Conservation (phyloP, 2,329 filamentous ascomycete genomes). For the Thermoascus crustaceus region DNA sequence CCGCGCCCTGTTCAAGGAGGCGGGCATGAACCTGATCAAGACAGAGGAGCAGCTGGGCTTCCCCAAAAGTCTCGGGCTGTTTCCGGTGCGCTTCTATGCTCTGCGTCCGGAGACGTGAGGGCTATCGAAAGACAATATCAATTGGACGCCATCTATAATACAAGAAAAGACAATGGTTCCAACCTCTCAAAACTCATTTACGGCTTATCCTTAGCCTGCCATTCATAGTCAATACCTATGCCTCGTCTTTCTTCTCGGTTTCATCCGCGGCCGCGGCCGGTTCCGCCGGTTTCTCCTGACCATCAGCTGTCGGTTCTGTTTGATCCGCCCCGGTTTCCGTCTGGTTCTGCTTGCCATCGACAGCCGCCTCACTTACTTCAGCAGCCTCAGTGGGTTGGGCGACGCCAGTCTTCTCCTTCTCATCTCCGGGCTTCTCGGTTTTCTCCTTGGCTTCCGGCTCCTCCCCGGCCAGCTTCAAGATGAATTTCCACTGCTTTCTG, state of each 20-base stretch:
- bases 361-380: too few species aligned
- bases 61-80: constrained; percentile 52
- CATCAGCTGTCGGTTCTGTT: background rate
- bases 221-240: too few species aligned
- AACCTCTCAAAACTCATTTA: too few species aligned
- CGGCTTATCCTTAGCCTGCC: too few species aligned
- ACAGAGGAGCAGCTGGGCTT: constrained; percentile 68
- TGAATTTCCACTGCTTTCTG: constrained; percentile 41
- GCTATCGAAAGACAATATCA: background rate
- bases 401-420: constrained; percentile 2
- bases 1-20: constrained; percentile 57
- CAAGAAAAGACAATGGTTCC: too few species aligned
- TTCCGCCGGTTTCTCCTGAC: too few species aligned
- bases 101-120: constrained; percentile 44
- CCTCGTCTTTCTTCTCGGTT: too few species aligned
- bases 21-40: constrained; percentile 59
- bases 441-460: constrained; percentile 14
- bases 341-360: background rate
- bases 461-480: constrained; percentile 35
- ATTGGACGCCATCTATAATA: background rate
- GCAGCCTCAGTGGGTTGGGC: background rate
- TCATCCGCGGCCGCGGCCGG: too few species aligned
- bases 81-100: constrained; percentile 72
- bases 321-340: background rate
- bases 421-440: constrained; percentile 12